Conservation (phyloP, 257 asterid species). For the Solanum boliviense region DNA sequence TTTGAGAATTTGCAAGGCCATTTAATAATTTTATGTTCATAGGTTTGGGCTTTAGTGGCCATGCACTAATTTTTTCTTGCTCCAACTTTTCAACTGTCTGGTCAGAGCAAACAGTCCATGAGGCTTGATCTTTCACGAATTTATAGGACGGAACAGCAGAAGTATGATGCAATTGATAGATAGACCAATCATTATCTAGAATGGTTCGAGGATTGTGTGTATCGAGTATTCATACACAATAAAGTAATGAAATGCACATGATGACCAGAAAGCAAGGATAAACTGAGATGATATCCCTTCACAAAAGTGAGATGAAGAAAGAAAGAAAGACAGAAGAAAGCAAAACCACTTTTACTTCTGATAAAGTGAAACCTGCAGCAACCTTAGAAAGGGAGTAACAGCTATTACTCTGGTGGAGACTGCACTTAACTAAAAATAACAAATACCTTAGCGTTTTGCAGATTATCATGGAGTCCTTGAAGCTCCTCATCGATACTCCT, state of each 20-base stretch:
- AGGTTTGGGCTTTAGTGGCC: not conserved
- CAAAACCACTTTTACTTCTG: not conserved
- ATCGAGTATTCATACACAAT: not conserved
- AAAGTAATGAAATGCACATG: not conserved
- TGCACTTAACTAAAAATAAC: not conserved
- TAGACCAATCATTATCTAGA: not conserved
- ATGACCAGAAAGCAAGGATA: not conserved
- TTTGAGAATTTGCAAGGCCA: not conserved
- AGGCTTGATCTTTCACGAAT: not conserved
- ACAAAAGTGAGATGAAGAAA: not conserved
- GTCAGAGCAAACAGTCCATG: not conserved
- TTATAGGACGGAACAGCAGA: not conserved
- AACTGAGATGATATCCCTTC: not conserved
- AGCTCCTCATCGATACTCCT: slow-evolving; percentile 52
- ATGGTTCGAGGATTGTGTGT: not conserved
- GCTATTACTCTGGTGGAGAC: not conserved
- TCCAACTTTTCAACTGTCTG: not conserved
- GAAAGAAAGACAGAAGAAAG: not conserved
- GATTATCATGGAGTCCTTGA: slow-evolving; percentile 23
- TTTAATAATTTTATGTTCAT: not conserved
- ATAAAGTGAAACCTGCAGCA: not conserved
- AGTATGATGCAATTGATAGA: not conserved
- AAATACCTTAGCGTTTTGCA: slow-evolving; percentile 43
- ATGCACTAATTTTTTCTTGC: not conserved
- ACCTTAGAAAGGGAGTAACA: not conserved